phyloP scores from a whole-genome alignment of 192 early-diverging fungal genomes.

The Rhizoclosmatium sp. region DNA sequence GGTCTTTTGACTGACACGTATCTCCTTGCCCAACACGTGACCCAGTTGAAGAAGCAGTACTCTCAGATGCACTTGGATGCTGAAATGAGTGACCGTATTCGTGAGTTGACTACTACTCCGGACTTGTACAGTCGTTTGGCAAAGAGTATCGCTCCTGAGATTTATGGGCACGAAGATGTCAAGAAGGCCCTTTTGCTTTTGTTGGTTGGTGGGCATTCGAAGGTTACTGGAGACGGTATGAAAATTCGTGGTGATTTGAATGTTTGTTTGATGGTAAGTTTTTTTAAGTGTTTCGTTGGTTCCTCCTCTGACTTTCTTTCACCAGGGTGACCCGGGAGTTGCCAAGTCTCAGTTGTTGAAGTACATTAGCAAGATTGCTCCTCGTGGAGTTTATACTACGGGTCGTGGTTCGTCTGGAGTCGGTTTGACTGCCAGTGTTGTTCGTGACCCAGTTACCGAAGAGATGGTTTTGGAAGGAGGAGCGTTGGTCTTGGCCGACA shows the following conservation, averaged over 20 bases:
- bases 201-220: constrained; percentile 85
- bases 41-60: constrained; percentile 91
- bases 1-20: constrained; percentile 98
- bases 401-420: constrained; percentile 95
- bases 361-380: constrained; percentile 92
- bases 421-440: constrained; percentile 94
- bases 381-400: constrained; percentile 96
- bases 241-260: constrained; percentile 97
- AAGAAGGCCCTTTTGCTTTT: constrained; percentile 82
- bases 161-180: constrained; percentile 69
- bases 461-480: constrained; percentile 98
- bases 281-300: no score
- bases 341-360: constrained; percentile 98
- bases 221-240: constrained; percentile 91
- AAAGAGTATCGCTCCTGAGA: constrained; percentile 86
- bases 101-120: constrained; percentile 67
- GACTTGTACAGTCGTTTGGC: constrained; percentile 81
- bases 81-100: constrained; percentile 39
- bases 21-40: constrained; percentile 87
- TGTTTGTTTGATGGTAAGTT: constrained; percentile 83
- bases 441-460: constrained; percentile 89
- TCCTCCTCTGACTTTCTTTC: neutral
- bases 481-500: constrained; percentile 96
- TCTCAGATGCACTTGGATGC: constrained; percentile 70
- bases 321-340: constrained; percentile 91